Base-by-base conservation (phyloP, 139 green algal genomes). In the Volvox reticuliferus region DNA sequence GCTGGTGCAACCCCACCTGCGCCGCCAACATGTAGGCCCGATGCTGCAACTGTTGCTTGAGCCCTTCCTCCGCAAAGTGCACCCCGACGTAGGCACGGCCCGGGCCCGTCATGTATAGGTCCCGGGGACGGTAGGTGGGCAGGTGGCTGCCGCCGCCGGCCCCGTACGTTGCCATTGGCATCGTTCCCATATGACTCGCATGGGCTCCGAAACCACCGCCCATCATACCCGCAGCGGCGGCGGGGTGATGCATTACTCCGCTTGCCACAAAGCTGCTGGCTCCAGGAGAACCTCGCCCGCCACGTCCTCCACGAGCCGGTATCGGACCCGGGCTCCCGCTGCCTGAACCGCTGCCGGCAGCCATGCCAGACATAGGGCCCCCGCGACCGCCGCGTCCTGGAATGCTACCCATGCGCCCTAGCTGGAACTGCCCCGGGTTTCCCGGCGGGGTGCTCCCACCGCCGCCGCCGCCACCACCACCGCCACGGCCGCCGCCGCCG, bases 41-140 rank as follows among this genome's bases (percentile, higher is more conserved):
- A 82, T 97, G 95, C 90, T 96, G 93, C 93, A 99, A 91, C 92
- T 98, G 95, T 80, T 96, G 89, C 44, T 95, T 77, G 78, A 99
- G 82, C 18, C 89, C 86, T 37, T 99, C 97, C 2, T 92, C 88
- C 89, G 96, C 80, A 76, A 97, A 97, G 67, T 95, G 92, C 17
- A 83, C 88, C 12, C 88, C 92, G 82, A 95, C 78, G 62, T 94
- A 91, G 81, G 91, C 88, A 32, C 93, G 93, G 21, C 94, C 95
- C 0, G 83, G 86, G 18, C 78, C 91, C 12, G 86, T 82, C 18
- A 86, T 21, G 81, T 91, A 82, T 16, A 67, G 30, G 22, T 90
- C 90, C 16, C 91, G 92, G 16, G 55, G 20, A 28, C 87, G 32
- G 87, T 91, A 91, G 12, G 61, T 5, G 12, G 87, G 87, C 55